Conservation (phyloP, 192 early-diverging fungal genomes). For the Paraglomus occultum region DNA sequence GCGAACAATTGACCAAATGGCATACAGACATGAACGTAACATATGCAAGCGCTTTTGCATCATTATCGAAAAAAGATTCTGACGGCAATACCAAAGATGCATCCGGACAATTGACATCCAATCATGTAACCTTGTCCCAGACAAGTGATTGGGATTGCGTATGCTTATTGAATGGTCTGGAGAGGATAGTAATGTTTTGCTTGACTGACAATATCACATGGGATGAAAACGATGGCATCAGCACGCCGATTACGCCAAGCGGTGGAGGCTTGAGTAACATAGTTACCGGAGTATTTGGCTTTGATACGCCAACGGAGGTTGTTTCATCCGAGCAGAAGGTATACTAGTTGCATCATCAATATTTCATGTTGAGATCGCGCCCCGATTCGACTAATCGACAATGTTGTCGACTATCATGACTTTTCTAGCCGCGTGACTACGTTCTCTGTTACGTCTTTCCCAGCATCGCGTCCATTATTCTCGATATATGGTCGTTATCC, state of each 20-base stretch:
- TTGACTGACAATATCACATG: constrained; percentile 39
- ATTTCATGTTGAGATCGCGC: not conserved
- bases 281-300: constrained; percentile 3
- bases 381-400: not conserved
- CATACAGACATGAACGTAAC: constrained; percentile 15
- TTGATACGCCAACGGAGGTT: constrained; percentile 25
- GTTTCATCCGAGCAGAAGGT: constrained; percentile 31
- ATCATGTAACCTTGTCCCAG: not conserved
- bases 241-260: not conserved
- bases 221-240: constrained; percentile 31
- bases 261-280: not conserved
- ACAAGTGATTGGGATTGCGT: constrained; percentile 49
- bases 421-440: constrained; percentile 46
- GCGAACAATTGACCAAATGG: constrained; percentile 53
- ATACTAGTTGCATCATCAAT: not conserved
- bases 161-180: constrained; percentile 53
- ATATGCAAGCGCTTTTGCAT: not conserved
- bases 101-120: not conserved
- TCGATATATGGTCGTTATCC: constrained; percentile 49
- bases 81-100: not conserved
- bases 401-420: not conserved
- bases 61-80: not conserved
- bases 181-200: constrained; percentile 55
- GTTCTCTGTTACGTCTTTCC: constrained; percentile 47
- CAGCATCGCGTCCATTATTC: constrained; percentile 45